A percentile compares a stretch with the other conserved stretches of the same genome.
phyloP scores from a whole-genome alignment of 2,329 filamentous ascomycete species.

The Raffaelea ambrosiae region DNA sequence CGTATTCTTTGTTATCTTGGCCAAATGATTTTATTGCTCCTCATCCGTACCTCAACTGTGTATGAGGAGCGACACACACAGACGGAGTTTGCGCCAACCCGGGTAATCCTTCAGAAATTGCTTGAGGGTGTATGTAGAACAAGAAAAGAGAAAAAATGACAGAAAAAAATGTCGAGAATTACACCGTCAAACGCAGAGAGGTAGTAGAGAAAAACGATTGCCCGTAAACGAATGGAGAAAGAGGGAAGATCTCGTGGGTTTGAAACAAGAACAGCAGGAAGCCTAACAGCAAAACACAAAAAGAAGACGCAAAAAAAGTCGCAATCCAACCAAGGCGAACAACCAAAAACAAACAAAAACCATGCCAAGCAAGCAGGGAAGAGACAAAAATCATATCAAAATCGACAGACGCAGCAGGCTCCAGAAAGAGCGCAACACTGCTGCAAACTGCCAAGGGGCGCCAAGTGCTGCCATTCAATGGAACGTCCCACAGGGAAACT shows the following conservation, averaged over 20 bases:
- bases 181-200: not conserved
- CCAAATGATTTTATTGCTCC: no score
- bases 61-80: no score
- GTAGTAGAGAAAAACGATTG: no score
- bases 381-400: not conserved
- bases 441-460: no score
- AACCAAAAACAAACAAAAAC: not conserved
- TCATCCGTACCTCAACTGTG: no score
- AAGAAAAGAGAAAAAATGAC: not conserved
- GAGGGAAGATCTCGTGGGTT: not conserved
- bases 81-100: no score
- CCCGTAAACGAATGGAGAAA: not conserved
- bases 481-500: no score
- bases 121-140: no score
- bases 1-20: no score
- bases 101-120: no score
- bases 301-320: not conserved
- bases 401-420: constrained; percentile 1
- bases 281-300: not conserved
- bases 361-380: not conserved
- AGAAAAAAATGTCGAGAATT: not conserved
- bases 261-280: not conserved
- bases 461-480: no score
- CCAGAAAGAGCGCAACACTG: no score
- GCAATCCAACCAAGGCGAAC: not conserved